A percentile compares a stretch with the other conserved stretches of the same genome.
These are phyloP conservation scores for Kurtzmaniella quercitrusa DNA, from an alignment of 1,139 yeast species.

Conservation along the genomic window DNA sequence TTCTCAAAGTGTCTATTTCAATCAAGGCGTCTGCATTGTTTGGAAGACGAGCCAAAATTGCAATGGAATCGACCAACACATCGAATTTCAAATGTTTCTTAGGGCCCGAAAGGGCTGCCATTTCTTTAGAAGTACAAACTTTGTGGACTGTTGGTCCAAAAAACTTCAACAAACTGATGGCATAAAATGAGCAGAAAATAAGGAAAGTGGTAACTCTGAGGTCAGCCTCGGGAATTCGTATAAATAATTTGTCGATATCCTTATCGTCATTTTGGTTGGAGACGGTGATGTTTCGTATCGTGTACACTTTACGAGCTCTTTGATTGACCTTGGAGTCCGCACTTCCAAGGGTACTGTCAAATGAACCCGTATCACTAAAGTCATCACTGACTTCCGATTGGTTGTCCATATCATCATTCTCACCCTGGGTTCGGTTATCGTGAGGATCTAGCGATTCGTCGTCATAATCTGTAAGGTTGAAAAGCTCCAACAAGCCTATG, in stretches of 20 bases:
- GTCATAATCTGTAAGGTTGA: slow-evolving; percentile 37
- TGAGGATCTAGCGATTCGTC: slow-evolving; percentile 18
- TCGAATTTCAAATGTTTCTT: slow-evolving; percentile 28
- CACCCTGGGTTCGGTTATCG: slow-evolving; percentile 4
- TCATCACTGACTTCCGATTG: slow-evolving; percentile 7
- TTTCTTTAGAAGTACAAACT: slow-evolving; percentile 24
- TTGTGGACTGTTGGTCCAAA: slow-evolving; percentile 34
- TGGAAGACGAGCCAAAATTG: slow-evolving; percentile 47
- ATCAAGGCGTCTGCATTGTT: slow-evolving; percentile 47
- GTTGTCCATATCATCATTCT: slow-evolving; percentile 17
- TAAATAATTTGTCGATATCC: slow-evolving; percentile 24
- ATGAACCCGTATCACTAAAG: slow-evolving; percentile 32
- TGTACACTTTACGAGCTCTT: slow-evolving; percentile 29
- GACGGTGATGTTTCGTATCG: slow-evolving; percentile 23
- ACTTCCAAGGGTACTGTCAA: slow-evolving; percentile 13
- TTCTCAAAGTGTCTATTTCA: slow-evolving; percentile 39
- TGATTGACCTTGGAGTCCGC: slow-evolving; percentile 7
- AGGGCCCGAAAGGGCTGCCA: slow-evolving; percentile 20
- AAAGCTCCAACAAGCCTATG: slow-evolving; percentile 24
- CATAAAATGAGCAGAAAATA: slow-evolving; percentile 42
- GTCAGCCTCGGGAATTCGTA: slow-evolving; percentile 34
- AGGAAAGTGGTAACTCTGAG: slow-evolving; percentile 40
- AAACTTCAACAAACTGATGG: slow-evolving; percentile 28
- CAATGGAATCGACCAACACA: slow-evolving; percentile 34
- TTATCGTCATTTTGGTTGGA: slow-evolving; percentile 19